Evolutionary conservation across 495 filamentous ascomycete species (phyloP).

Genomic region (Tuber borchii): DNA sequence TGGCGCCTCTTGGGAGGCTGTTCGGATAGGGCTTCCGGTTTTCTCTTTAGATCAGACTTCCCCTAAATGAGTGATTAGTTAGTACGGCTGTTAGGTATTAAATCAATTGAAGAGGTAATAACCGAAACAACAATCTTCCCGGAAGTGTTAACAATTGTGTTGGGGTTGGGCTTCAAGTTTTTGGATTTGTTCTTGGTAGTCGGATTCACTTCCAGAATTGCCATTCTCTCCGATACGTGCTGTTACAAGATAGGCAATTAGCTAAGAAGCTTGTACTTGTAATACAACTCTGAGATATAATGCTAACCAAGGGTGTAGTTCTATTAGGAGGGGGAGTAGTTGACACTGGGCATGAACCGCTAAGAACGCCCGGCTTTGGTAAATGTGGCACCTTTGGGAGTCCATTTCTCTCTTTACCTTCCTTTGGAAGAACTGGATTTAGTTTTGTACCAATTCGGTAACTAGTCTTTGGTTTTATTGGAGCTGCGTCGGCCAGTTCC

Average conservation of each 20-base stretch:
- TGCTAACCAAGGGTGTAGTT: background rate
- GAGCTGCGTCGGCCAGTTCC: background rate
- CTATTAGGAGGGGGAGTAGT: background rate
- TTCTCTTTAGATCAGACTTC: background rate
- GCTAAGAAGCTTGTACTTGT: background rate
- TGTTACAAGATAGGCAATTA: background rate
- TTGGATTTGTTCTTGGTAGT: background rate
- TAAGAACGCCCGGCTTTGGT: background rate
- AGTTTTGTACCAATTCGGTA: background rate
- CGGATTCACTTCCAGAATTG: background rate
- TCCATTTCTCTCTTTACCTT: background rate
- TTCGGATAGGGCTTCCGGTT: background rate
- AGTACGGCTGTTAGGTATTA: constrained; percentile 5
- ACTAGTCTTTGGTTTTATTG: background rate
- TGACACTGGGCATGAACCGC: background rate
- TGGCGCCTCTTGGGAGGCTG: background rate
- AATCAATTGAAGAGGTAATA: background rate
- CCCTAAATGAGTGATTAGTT: background rate
- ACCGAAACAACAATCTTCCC: background rate
- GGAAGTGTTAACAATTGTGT: background rate
- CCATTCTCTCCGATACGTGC: background rate
- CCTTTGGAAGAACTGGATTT: too few species aligned
- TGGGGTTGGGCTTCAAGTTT: background rate
- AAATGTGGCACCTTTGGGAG: background rate
- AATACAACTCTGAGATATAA: background rate